Percentiles rank a stretch among this genome's conserved stretches.
Conservation (phyloP, 2,329 filamentous ascomycete genomes). For the Colletotrichum tofieldiae region DNA sequence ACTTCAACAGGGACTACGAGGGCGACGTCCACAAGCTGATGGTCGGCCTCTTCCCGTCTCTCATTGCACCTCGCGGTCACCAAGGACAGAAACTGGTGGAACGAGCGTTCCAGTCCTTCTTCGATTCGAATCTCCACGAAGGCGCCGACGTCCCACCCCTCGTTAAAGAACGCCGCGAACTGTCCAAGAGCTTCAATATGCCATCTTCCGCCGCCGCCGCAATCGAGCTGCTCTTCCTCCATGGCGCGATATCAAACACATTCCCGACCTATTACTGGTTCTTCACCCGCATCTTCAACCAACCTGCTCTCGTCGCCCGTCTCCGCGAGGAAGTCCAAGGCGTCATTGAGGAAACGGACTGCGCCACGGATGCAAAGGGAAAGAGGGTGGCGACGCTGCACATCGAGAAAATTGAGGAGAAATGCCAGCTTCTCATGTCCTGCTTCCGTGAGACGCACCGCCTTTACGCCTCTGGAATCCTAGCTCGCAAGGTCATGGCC, state of each 20-base stretch:
- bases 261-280: conserved; percentile 57
- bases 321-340: conserved; percentile 48
- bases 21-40: conserved; percentile 47
- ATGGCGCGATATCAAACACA: conserved; percentile 52
- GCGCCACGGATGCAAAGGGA: background rate
- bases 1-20: conserved; percentile 48
- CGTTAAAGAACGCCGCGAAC: conserved; percentile 49
- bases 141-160: conserved; percentile 47
- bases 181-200: conserved; percentile 49
- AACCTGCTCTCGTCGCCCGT: conserved; percentile 46
- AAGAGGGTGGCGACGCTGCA: conserved; percentile 49
- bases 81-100: conserved; percentile 46
- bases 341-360: conserved; percentile 34
- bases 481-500: conserved; percentile 56
- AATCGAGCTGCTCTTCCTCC: conserved; percentile 50
- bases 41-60: conserved; percentile 50
- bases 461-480: conserved; percentile 54
- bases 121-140: conserved; percentile 48
- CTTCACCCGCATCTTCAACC: conserved; percentile 49
- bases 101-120: conserved; percentile 49
- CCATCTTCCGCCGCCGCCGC: conserved; percentile 48
- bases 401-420: conserved; percentile 53
- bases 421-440: conserved; percentile 60
- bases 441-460: conserved; percentile 63
- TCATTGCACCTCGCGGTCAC: conserved; percentile 51